Evolutionary conservation across 306 rosid genomes (phyloP).

Genomic region (Elaeagnus macrophylla): DNA sequence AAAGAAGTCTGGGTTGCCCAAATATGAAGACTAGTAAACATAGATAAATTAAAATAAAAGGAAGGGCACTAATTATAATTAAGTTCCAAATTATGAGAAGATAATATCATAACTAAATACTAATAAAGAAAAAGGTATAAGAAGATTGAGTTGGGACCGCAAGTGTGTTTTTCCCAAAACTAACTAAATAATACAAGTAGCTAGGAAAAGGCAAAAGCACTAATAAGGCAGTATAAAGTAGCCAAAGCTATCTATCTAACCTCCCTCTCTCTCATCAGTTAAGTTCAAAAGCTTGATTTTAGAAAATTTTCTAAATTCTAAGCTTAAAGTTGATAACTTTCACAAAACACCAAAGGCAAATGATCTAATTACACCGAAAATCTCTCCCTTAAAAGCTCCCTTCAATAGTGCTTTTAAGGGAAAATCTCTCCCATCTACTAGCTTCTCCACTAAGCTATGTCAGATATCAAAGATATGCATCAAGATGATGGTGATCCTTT

Average conservation of each 20-base stretch:
- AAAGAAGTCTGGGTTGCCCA: no score
- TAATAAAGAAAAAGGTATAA: not conserved
- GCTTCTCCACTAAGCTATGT: conserved; percentile 31
- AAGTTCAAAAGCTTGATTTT: conserved; percentile 11
- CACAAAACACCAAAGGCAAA: conserved; percentile 28
- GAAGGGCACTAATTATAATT: not conserved
- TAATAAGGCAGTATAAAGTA: conserved; percentile 13
- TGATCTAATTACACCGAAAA: conserved; percentile 10
- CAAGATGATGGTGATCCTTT: conserved; percentile 42
- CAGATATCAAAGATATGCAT: conserved; percentile 28
- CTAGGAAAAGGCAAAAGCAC: conserved; percentile 4
- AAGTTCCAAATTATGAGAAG: not conserved
- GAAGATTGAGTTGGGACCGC: conserved; percentile 12
- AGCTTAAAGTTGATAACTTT: conserved; percentile 34
- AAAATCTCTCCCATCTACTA: conserved; percentile 1
- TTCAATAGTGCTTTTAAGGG: no score
- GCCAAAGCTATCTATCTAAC: conserved; percentile 23
- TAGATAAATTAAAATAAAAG: no score
- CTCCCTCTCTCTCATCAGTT: conserved; percentile 28
- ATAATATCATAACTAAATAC: not conserved
- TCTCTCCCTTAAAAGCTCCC: conserved; percentile 27
- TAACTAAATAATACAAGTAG: conserved; percentile 8
- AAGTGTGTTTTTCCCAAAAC: conserved; percentile 3
- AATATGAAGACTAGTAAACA: no score
- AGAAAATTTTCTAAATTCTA: conserved; percentile 11